Evolutionary conservation across 192 early-diverging fungal species (phyloP).

Genomic region (Phycomyces nitens): DNA sequence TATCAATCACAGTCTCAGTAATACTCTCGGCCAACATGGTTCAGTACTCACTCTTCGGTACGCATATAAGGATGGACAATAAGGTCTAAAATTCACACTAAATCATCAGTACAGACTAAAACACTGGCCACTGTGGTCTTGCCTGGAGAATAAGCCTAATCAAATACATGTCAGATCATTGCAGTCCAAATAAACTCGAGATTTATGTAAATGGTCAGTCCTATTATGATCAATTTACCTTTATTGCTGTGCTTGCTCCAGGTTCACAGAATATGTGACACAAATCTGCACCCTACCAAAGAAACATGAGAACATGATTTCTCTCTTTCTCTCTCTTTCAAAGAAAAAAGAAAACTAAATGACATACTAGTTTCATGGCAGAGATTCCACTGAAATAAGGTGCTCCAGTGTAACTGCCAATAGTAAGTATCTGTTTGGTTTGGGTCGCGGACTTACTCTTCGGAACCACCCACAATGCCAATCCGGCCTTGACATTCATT

Average conservation of each 20-base stretch:
- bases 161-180: slow-evolving; percentile 2
- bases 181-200: no score
- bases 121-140: background rate
- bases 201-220: no score
- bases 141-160: slow-evolving; percentile 45
- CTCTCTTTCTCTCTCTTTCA: no score
- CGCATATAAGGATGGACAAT: slow-evolving; percentile 91
- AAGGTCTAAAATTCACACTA: slow-evolving; percentile 48
- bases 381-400: slow-evolving; percentile 84
- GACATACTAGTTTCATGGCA: slow-evolving; percentile 63
- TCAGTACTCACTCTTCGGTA: slow-evolving; percentile 30
- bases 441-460: slow-evolving; percentile 54
- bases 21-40: no score
- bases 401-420: slow-evolving; percentile 79
- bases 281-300: slow-evolving; percentile 74
- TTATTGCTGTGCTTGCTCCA: slow-evolving; percentile 73
- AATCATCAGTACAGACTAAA: slow-evolving; percentile 4
- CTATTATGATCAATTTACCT: no score
- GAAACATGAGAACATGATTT: background rate
- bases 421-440: background rate
- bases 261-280: slow-evolving; percentile 84
- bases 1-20: no score
- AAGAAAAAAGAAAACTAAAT: slow-evolving; percentile 9
- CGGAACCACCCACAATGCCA: slow-evolving; percentile 76
- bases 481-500: slow-evolving; percentile 57